Percentiles rank a stretch among this genome's conserved stretches.
These are phyloP conservation scores for Amylocarpus encephaloides DNA, from an alignment of 2,329 filamentous ascomycete species.

Conservation along the genomic window DNA sequence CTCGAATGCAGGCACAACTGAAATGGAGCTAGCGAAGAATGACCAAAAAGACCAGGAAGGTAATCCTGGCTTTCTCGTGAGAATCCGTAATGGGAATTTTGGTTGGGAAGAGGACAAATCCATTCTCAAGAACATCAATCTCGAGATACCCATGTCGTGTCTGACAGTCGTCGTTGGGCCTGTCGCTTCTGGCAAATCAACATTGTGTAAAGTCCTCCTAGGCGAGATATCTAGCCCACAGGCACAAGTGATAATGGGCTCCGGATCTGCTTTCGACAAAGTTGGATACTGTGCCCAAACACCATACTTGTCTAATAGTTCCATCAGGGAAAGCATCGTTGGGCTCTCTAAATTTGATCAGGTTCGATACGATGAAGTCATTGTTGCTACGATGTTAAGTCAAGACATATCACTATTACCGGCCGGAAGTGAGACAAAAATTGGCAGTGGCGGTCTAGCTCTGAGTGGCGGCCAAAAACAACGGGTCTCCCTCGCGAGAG, in stretches of 20 bases:
- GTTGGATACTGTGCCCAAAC: slow-evolving; percentile 39
- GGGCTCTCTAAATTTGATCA: slow-evolving; percentile 33
- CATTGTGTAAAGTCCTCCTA: slow-evolving; percentile 40
- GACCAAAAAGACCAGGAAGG: not conserved
- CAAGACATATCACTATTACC: slow-evolving; percentile 21
- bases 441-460: slow-evolving; percentile 19
- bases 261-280: not conserved
- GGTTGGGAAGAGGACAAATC: slow-evolving; percentile 5
- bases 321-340: slow-evolving; percentile 36
- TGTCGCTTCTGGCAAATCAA: slow-evolving; percentile 47
- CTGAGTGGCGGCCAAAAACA: slow-evolving; percentile 17
- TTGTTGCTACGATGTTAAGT: slow-evolving; percentile 21
- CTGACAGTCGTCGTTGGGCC: slow-evolving; percentile 31
- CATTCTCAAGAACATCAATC: slow-evolving; percentile 1
- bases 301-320: slow-evolving; percentile 38
- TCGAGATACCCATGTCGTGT: not conserved
- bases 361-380: slow-evolving; percentile 31
- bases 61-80: not conserved
- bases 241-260: not conserved
- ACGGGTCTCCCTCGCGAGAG: slow-evolving; percentile 28
- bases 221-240: slow-evolving; percentile 39
- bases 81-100: slow-evolving; percentile 4
- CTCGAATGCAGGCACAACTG: slow-evolving; percentile 1
- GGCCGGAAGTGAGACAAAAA: slow-evolving; percentile 20
- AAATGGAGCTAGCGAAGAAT: not conserved